A percentile compares a stretch with the other conserved stretches of the same genome.
These are phyloP conservation scores for Verticillium dahliae DNA, from an alignment of 2,329 filamentous ascomycete genomes.

Conservation along the genomic window DNA sequence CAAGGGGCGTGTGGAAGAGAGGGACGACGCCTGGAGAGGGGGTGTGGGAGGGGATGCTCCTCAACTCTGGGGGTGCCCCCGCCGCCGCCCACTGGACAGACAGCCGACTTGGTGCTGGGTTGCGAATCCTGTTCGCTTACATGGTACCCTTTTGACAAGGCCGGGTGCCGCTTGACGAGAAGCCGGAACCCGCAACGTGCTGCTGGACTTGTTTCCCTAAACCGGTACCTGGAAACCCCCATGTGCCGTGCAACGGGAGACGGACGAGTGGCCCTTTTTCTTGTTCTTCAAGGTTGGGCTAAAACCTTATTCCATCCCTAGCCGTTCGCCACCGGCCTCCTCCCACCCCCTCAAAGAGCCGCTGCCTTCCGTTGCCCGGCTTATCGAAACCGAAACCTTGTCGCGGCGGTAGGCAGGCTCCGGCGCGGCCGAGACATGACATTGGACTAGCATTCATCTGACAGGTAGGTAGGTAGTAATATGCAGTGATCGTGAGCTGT, in stretches of 20 bases:
- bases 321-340: too few species aligned
- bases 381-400: too few species aligned
- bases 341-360: too few species aligned
- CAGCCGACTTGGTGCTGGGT: background rate
- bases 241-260: background rate
- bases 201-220: background rate
- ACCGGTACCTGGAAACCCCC: background rate
- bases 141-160: background rate
- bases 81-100: background rate
- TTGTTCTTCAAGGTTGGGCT: too few species aligned
- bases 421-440: too few species aligned
- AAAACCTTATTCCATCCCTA: too few species aligned
- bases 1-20: background rate
- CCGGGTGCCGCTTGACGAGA: background rate
- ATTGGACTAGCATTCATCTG: too few species aligned
- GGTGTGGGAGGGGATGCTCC: background rate
- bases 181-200: background rate
- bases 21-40: background rate
- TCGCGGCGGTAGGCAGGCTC: too few species aligned
- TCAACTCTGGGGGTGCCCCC: background rate
- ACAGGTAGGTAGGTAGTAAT: too few species aligned
- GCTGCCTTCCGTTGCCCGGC: too few species aligned
- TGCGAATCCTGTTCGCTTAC: background rate
- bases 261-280: too few species aligned
- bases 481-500: too few species aligned